A percentile compares a stretch with the other conserved stretches of the same genome.
Evolutionary conservation across 2,329 filamentous ascomycete genomes (phyloP).

Genomic region (Davidsoniella eucalypti): DNA sequence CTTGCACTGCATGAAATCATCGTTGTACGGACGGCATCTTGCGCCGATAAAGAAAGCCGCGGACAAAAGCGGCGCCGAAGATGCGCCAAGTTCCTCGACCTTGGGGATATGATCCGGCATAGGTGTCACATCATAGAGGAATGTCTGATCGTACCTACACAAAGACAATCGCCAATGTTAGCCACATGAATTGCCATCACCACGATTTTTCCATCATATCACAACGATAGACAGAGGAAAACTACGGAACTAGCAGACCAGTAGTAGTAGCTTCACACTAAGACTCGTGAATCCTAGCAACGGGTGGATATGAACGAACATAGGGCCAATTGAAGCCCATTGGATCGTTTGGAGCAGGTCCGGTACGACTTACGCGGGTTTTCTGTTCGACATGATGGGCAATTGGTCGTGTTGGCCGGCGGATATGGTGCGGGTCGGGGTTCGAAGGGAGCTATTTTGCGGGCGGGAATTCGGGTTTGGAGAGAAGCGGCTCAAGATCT

Average conservation of each 20-base stretch:
- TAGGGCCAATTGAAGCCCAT: not conserved
- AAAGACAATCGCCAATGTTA: no score
- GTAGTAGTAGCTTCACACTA: no score
- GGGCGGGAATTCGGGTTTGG: not conserved
- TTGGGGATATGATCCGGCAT: conserved; percentile 82
- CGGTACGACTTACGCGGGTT: conserved; percentile 24
- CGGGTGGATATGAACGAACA: not conserved
- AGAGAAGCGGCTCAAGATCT: conserved; percentile 1
- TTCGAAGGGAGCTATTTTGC: not conserved
- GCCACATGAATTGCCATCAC: no score
- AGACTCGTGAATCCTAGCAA: conserved; percentile 14
- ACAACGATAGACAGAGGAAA: no score
- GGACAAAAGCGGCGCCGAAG: conserved; percentile 78
- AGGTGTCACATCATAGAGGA: conserved; percentile 90
- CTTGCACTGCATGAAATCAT: conserved; percentile 99
- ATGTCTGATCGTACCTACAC: conserved; percentile 49
- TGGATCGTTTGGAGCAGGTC: not conserved
- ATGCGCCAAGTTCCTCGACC: conserved; percentile 85
- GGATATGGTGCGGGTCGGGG: not conserved
- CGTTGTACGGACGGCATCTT: conserved; percentile 87
- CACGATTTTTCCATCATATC: no score
- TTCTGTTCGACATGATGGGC: conserved; percentile 26
- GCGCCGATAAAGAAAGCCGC: conserved; percentile 95
- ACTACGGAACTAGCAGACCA: no score
- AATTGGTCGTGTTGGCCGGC: conserved; percentile 11